Evolutionary conservation across 148 eudicot genomes (phyloP).

Genomic region (Agrostemma githago): DNA sequence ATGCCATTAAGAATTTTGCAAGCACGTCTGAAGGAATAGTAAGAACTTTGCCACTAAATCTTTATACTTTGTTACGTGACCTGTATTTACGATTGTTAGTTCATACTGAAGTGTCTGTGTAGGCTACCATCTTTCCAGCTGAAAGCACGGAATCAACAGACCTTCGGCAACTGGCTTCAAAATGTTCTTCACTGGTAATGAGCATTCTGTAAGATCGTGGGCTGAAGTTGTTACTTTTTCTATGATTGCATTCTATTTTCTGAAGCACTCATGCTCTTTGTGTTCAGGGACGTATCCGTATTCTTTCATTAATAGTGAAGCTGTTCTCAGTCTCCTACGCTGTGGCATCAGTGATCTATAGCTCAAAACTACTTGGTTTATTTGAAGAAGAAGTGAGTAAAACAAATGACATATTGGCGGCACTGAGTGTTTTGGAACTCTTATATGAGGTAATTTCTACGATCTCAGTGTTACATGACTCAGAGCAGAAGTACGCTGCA

Average conservation of each 20-base stretch:
- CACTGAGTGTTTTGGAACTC: constrained; percentile 78
- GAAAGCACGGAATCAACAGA: constrained; percentile 50
- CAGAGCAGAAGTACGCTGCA: background rate
- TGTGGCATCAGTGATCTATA: constrained; percentile 65
- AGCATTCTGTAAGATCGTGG: background rate
- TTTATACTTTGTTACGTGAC: constrained; percentile 3
- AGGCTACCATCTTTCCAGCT: constrained; percentile 73
- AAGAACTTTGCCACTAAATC: constrained; percentile 25
- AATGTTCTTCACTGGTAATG: constrained; percentile 70
- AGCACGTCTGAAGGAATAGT: constrained; percentile 60
- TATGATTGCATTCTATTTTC: background rate
- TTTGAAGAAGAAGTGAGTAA: constrained; percentile 69
- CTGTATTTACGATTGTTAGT: constrained; percentile 6
- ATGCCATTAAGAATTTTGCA: constrained; percentile 66
- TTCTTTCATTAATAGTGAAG: constrained; percentile 81
- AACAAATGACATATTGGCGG: constrained; percentile 58
- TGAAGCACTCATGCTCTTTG: background rate
- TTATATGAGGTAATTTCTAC: constrained; percentile 55
- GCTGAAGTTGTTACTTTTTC: background rate
- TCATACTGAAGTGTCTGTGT: constrained; percentile 15
- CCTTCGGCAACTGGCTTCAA: constrained; percentile 53
- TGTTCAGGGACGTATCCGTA: constrained; percentile 77
- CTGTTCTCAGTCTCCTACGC: constrained; percentile 74
- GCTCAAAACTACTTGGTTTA: constrained; percentile 58
- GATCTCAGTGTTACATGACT: background rate